Percentiles rank a stretch among this genome's conserved stretches.
phyloP scores from a whole-genome alignment of 805 yeast species.

The Dipodascopsis uninucleata region DNA sequence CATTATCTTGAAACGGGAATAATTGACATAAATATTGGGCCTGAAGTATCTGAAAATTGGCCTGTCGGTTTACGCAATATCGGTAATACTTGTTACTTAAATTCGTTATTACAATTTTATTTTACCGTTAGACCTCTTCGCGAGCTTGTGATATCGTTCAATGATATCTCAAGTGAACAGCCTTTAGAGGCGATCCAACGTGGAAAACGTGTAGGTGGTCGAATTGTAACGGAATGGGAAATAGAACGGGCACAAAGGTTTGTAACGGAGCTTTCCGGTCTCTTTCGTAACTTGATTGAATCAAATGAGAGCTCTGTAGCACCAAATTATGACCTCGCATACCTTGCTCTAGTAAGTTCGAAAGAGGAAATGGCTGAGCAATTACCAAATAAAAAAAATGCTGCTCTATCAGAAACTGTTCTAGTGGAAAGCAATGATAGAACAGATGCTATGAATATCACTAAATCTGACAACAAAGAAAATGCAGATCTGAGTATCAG shows the following conservation, averaged over 20 bases:
- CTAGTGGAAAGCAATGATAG: no score
- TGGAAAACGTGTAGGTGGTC: slow-evolving; percentile 77
- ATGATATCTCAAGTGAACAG: slow-evolving; percentile 29
- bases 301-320: slow-evolving; percentile 61
- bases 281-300: slow-evolving; percentile 67
- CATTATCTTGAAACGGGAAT: slow-evolving; percentile 44
- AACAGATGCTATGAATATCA: no score
- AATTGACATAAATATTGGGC: slow-evolving; percentile 10
- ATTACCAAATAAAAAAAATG: background rate
- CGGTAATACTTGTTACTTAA: slow-evolving; percentile 93
- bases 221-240: slow-evolving; percentile 74
- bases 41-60: slow-evolving; percentile 41
- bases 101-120: slow-evolving; percentile 85
- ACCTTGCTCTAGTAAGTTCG: slow-evolving; percentile 71
- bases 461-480: no score
- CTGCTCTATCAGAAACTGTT: background rate
- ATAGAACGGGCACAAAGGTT: slow-evolving; percentile 79
- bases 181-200: slow-evolving; percentile 24
- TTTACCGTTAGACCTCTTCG: slow-evolving; percentile 82
- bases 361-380: slow-evolving; percentile 33
- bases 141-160: slow-evolving; percentile 56
- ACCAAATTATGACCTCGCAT: slow-evolving; percentile 82
- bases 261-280: slow-evolving; percentile 61
- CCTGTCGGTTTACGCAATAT: slow-evolving; percentile 93
- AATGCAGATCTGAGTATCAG: no score